Evolutionary conservation across 2,329 filamentous ascomycete species (phyloP).

Genomic region (Calonectria hawksworthii): DNA sequence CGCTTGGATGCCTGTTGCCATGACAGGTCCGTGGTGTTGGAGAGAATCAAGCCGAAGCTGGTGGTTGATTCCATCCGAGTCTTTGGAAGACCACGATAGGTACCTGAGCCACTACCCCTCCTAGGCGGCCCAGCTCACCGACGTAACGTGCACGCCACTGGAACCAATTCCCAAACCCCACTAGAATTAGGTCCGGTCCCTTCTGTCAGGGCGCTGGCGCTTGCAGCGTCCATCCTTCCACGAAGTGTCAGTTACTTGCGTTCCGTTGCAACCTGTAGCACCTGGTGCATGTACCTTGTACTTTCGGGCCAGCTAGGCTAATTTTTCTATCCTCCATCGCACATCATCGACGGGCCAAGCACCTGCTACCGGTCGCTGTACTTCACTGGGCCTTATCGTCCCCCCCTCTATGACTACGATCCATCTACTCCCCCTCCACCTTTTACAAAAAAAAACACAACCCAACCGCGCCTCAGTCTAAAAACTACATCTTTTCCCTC

Average conservation of each 20-base stretch:
- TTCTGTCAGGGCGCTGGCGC: background rate
- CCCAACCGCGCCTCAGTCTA: constrained; percentile 20
- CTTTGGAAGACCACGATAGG: background rate
- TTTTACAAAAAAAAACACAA: constrained; percentile 30
- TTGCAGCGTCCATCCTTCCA: background rate
- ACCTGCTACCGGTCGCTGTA: background rate
- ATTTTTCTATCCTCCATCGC: background rate
- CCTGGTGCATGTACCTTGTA: background rate
- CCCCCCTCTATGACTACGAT: constrained; percentile 16
- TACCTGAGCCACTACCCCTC: background rate
- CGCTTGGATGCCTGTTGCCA: constrained; percentile 10
- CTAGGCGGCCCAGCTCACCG: background rate
- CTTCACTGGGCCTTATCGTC: constrained; percentile 17
- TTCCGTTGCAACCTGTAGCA: background rate
- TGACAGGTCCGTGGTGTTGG: background rate
- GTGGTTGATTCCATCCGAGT: constrained; percentile 24
- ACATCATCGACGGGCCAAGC: background rate
- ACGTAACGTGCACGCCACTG: constrained; percentile 1
- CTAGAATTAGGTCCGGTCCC: background rate
- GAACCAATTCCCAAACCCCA: background rate
- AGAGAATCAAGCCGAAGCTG: constrained; percentile 25
- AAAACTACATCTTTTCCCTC: constrained; percentile 26
- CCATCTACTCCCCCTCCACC: constrained; percentile 18
- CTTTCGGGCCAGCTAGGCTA: background rate
- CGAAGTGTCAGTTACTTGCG: background rate